Evolutionary conservation across 768 basidiomycete genomes (phyloP), one percentile per base, ranked within the genome.

Genomic region (Scleroderma citrinum): DNA sequence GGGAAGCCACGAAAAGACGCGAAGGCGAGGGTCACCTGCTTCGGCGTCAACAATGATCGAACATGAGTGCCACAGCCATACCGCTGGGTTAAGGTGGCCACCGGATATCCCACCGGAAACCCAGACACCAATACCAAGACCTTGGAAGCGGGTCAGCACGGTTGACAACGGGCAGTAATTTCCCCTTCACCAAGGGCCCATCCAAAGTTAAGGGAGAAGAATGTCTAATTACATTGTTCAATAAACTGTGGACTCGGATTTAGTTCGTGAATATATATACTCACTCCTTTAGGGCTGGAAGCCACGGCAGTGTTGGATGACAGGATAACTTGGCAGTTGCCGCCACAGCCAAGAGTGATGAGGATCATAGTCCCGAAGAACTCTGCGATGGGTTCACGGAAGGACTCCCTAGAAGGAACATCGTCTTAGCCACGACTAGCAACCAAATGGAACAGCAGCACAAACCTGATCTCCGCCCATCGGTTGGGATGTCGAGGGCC

Each of bases 71-170:
- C 26, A 4, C 17, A 5, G 26, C 66, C 73, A 16, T 63, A 81
- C 84, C 29, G 82, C 81, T 31, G 85, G 85, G 58, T 87, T 87
- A 52, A 87, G 76, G 57, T 89, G 86, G 24, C 84, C 86, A 5
- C 83, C 85, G 40, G 86, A 86, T 49, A 85, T 75, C 40, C 81
- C 80, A 43, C 74, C 75, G 19, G 75, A 75, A 3, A 80, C 73
- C 83, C 82, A 87, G 11, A 83, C 83, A 31, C 83, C 86, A 62
- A 87, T 68, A 8, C 80, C 77, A 3, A 78, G 70, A 21, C 84
- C 72, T 74, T 44, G 44, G 21, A 5, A 8, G 47, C 12, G 32
- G 35, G 14, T 57, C 26, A 50, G 32, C 50, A 29, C 11, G 5
- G 30, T 24, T 46, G 37, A 29, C 24, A 12, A 13, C 2, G n/a